These are phyloP conservation scores for Talaromyces sp. DNA, from an alignment of 2,329 filamentous ascomycete species.

Conservation along the genomic window DNA sequence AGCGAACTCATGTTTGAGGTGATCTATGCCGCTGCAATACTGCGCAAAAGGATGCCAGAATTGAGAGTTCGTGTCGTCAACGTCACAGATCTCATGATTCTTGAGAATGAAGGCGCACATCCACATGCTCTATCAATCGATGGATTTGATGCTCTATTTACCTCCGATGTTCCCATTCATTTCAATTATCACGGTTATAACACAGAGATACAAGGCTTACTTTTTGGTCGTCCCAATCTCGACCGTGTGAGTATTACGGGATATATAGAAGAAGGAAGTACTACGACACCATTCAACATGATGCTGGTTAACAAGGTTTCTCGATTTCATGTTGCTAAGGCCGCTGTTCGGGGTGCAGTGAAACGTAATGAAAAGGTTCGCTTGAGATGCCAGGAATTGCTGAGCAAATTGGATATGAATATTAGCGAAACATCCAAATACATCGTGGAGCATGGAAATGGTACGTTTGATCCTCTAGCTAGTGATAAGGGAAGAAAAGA, in stretches of 20 bases:
- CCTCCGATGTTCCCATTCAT: constrained; percentile 52
- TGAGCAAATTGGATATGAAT: constrained; percentile 48
- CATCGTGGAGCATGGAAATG: constrained; percentile 52
- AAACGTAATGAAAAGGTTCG: constrained; percentile 49
- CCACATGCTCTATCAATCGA: constrained; percentile 55
- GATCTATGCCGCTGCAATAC: constrained; percentile 57
- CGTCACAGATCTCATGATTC: constrained; percentile 64
- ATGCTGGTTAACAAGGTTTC: constrained; percentile 61
- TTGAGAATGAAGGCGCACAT: constrained; percentile 54
- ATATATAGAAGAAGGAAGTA: constrained; percentile 64
- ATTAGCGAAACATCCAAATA: constrained; percentile 52
- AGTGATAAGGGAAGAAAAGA: not conserved
- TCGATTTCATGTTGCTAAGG: constrained; percentile 57
- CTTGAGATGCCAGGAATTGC: constrained; percentile 43
- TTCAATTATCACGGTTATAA: constrained; percentile 68
- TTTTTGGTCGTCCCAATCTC: constrained; percentile 56
- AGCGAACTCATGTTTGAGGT: constrained; percentile 65
- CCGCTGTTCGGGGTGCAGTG: constrained; percentile 51
- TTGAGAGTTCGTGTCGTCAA: constrained; percentile 62
- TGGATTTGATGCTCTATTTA: constrained; percentile 57
- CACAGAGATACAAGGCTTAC: constrained; percentile 57
- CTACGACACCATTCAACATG: constrained; percentile 68
- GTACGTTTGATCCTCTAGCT: constrained; percentile 34
- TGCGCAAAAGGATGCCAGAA: constrained; percentile 49
- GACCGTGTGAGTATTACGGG: constrained; percentile 55